Evolutionary conservation across 2,329 filamentous ascomycete genomes (phyloP).

Genomic region (Hypoxylon sp.): DNA sequence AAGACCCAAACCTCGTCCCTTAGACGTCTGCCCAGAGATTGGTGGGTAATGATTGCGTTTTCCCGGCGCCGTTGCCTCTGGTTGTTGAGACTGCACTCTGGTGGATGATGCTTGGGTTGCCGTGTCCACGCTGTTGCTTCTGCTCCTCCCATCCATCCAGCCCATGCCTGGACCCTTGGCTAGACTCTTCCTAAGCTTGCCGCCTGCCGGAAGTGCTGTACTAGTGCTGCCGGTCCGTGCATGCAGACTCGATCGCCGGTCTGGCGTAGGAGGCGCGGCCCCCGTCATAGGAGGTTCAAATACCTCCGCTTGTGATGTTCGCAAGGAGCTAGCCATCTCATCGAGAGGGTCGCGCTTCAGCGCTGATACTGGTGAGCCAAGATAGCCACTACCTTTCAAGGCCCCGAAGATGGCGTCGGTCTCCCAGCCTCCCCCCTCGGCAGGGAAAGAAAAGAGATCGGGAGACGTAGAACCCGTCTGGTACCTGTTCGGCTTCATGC

Average conservation of each 20-base stretch:
- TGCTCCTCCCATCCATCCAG: constrained; percentile 42
- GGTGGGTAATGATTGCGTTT: constrained; percentile 65
- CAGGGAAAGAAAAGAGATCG: constrained; percentile 69
- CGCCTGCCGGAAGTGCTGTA: constrained; percentile 36
- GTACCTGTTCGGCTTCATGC: constrained; percentile 59
- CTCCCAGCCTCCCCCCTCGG: constrained; percentile 61
- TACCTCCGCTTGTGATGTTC: constrained; percentile 57
- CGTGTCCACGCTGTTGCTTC: constrained; percentile 53
- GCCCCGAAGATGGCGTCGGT: constrained; percentile 64
- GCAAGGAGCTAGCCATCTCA: constrained; percentile 61
- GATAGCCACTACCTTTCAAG: constrained; percentile 55
- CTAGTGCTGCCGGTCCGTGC: constrained; percentile 59
- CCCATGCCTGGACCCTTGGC: constrained; percentile 36
- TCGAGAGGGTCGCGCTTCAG: constrained; percentile 62
- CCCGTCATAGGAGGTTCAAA: constrained; percentile 51
- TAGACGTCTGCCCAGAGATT: constrained; percentile 60
- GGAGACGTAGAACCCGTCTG: constrained; percentile 58
- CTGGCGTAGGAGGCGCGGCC: constrained; percentile 63
- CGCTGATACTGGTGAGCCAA: constrained; percentile 52
- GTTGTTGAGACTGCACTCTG: constrained; percentile 32
- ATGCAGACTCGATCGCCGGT: constrained; percentile 68
- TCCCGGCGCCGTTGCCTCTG: constrained; percentile 52
- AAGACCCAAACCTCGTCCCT: constrained; percentile 60
- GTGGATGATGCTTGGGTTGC: constrained; percentile 41
- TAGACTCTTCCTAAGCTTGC: constrained; percentile 46